Percentiles rank a stretch among this genome's conserved stretches.
These are phyloP conservation scores for Huiozyma sinensis DNA, from an alignment of 805 yeast genomes.

Conservation along the genomic window DNA sequence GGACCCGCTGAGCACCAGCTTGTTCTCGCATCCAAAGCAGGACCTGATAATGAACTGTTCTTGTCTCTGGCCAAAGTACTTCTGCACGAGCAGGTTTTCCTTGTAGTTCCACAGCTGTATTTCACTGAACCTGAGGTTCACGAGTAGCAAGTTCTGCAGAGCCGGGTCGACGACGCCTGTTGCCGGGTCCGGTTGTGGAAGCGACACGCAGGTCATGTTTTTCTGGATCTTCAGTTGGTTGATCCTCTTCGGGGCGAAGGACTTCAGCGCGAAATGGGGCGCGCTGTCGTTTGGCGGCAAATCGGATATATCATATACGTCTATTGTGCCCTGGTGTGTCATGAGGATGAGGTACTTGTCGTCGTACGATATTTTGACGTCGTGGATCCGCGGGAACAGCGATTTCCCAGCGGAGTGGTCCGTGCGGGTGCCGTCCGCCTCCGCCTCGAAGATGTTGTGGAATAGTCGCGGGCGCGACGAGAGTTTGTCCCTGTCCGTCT, in stretches of 20 bases:
- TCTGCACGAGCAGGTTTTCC: conserved; percentile 46
- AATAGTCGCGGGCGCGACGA: background rate
- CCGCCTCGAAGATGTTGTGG: background rate
- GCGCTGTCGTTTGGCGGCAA: conserved; percentile 16
- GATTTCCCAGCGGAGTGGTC: background rate
- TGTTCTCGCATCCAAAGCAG: conserved; percentile 63
- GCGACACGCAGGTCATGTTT: conserved; percentile 52
- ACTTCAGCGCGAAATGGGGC: conserved; percentile 9
- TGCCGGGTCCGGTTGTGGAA: conserved; percentile 28
- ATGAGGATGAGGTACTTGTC: conserved; percentile 53
- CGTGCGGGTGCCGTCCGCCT: background rate
- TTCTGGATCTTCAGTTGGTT: conserved; percentile 44
- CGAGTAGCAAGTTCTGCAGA: conserved; percentile 32
- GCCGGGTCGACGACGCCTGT: background rate
- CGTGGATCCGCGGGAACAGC: conserved; percentile 43
- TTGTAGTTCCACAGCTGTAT: conserved; percentile 72
- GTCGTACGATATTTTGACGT: conserved; percentile 55
- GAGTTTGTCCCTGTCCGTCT: background rate
- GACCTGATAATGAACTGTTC: conserved; percentile 61
- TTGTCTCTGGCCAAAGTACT: conserved; percentile 64
- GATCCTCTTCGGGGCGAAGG: conserved; percentile 22
- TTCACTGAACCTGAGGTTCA: conserved; percentile 65
- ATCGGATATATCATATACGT: conserved; percentile 42
- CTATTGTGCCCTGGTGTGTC: conserved; percentile 50
- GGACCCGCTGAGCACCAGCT: conserved; percentile 67